Conservation (phyloP, 73 alveolate genomes). For the Urostyla sp. region DNA sequence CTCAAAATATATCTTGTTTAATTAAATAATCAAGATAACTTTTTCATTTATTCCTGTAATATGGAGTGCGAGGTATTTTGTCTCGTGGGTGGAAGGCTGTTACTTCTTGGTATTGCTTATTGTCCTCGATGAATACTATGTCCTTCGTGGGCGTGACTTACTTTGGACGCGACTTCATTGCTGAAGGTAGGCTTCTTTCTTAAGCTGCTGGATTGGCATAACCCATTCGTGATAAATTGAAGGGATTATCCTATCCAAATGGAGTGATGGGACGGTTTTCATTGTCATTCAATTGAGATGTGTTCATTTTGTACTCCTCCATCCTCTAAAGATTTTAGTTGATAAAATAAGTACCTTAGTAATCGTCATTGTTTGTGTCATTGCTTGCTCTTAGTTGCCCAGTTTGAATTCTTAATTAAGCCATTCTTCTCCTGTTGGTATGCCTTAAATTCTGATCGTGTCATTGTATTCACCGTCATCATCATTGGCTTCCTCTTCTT, state of each 20-base stretch:
- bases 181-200: slow-evolving; percentile 37
- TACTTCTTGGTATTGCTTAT: slow-evolving; percentile 29
- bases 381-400: slow-evolving; percentile 41
- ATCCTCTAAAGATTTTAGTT: not conserved
- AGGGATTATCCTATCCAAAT: slow-evolving; percentile 23
- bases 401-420: slow-evolving; percentile 31
- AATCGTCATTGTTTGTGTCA: slow-evolving; percentile 42
- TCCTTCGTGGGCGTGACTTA: not conserved
- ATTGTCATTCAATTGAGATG: not conserved
- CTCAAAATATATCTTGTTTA: not conserved
- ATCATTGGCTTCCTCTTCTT: slow-evolving; percentile 22
- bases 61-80: slow-evolving; percentile 84
- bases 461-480: slow-evolving; percentile 86
- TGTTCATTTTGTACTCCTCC: slow-evolving; percentile 6
- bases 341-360: too few relatives aligned
- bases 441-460: slow-evolving; percentile 59
- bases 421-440: slow-evolving; percentile 79
- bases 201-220: slow-evolving; percentile 47
- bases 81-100: slow-evolving; percentile 71
- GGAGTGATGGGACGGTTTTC: slow-evolving; percentile 19
- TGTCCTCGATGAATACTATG: not conserved
- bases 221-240: slow-evolving; percentile 44
- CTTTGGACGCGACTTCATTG: slow-evolving; percentile 49
- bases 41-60: slow-evolving; percentile 52
- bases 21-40: too few relatives aligned